These are phyloP conservation scores for Exophiala phaeomuriformis DNA, from an alignment of 2,329 filamentous ascomycete species.

Conservation along the genomic window DNA sequence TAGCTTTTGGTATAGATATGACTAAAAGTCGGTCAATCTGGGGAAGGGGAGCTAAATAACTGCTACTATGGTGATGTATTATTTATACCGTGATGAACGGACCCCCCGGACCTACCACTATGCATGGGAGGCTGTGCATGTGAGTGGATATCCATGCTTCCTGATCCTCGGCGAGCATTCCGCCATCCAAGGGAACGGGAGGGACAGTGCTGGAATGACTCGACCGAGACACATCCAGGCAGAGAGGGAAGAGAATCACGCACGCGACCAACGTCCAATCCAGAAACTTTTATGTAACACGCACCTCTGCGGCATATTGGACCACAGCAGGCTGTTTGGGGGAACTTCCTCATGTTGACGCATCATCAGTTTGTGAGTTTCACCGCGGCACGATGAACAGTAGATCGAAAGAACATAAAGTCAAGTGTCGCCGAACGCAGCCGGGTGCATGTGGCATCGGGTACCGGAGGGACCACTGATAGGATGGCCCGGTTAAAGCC, in stretches of 20 bases:
- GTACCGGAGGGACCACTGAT: neutral
- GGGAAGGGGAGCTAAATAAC: neutral
- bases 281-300: neutral
- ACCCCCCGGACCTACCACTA: too few relatives aligned
- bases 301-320: neutral
- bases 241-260: neutral
- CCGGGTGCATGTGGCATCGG: too few relatives aligned
- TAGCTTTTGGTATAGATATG: neutral
- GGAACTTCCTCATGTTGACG: too few relatives aligned
- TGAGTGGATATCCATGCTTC: neutral
- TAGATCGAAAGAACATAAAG: too few relatives aligned
- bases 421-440: too few relatives aligned
- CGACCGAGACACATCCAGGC: neutral
- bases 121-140: neutral
- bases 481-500: neutral
- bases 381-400: too few relatives aligned
- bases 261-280: neutral
- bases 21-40: neutral
- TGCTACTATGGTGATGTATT: neutral
- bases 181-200: neutral
- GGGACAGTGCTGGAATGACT: neutral
- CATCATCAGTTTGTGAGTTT: too few relatives aligned
- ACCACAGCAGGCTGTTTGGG: neutral
- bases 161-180: neutral
- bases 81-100: neutral